Evolutionary conservation across 352 stramenopile genomes (phyloP), one percentile per base, ranked within the genome.

Genomic region (Phytopythium kandeliae): DNA sequence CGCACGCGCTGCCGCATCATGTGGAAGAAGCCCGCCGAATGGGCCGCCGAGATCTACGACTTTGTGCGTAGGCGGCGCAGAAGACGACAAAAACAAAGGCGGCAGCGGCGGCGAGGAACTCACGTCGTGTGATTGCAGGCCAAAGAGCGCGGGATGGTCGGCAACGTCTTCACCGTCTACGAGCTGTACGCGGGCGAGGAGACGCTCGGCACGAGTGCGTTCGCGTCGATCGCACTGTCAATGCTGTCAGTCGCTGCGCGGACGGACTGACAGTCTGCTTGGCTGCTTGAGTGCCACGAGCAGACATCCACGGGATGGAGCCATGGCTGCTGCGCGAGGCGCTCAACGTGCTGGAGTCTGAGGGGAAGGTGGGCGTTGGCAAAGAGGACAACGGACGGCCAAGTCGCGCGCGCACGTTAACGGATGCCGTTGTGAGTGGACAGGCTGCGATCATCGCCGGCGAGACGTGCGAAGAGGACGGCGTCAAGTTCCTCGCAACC

Each of bases 161-260:
- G 74, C 44, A 91, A 89, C 30, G 80, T 93, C 16, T 93, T 87
- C 47, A 93, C 83, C 34, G 72, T 93, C 28, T 93, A 90, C 58
- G 83, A 93, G 56, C 62, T 93, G 44, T 90, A 93, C 54, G 78
- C 83, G 11, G 83, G 83, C 37, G 83, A 91, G 51, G 80, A 93
- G 48, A 93, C 83, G 9, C 55, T 89, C 6, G 80, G 77, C 49
- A 80, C 79, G 21, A 86, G 82, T 93, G 57, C 41, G 74, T 71
- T 3, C 47, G 4, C 28, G 4, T 31, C n/a, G n/a, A n/a, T n/a
- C n/a, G n/a, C n/a, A n/a, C n/a, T n/a, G n/a, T n/a, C n/a, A n/a
- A n/a, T n/a, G n/a, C n/a, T n/a, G n/a, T n/a, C n/a, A n/a, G n/a
- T n/a, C n/a, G n/a, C n/a, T n/a, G n/a, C n/a, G n/a, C n/a, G n/a